Conservation (phyloP, 352 stramenopile species). For the Ophiocytium majus region DNA sequence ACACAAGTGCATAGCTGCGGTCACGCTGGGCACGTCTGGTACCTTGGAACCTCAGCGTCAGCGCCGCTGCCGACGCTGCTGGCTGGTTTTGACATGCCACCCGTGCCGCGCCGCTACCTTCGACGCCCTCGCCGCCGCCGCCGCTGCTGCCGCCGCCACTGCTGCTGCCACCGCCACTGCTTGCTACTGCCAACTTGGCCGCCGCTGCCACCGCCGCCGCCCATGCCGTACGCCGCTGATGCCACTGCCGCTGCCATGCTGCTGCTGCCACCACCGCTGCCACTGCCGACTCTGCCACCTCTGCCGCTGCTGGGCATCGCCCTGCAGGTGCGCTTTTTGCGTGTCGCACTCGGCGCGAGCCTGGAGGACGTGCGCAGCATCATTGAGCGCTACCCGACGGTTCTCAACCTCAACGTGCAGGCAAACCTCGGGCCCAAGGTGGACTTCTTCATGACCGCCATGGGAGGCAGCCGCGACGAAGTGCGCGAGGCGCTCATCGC, state of each 20-base stretch:
- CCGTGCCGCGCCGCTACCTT: too few species aligned
- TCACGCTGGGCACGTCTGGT: too few species aligned
- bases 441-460: slow-evolving; percentile 28
- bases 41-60: too few species aligned
- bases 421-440: slow-evolving; percentile 44
- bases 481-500: slow-evolving; percentile 27
- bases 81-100: too few species aligned
- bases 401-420: slow-evolving; percentile 52
- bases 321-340: slow-evolving; percentile 26
- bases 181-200: too few species aligned
- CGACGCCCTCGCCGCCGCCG: too few species aligned
- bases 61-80: too few species aligned
- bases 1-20: too few species aligned
- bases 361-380: slow-evolving; percentile 34
- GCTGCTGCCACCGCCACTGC: too few species aligned
- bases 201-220: background rate
- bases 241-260: background rate
- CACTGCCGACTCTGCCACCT: background rate
- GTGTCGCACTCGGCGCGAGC: slow-evolving; percentile 35
- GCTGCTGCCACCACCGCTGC: background rate
- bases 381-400: slow-evolving; percentile 33
- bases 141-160: too few species aligned
- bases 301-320: background rate
- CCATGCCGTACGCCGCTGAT: background rate
- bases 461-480: slow-evolving; percentile 19